Evolutionary conservation across 768 basidiomycete species (phyloP).

Genomic region (Mrakia frigida): DNA sequence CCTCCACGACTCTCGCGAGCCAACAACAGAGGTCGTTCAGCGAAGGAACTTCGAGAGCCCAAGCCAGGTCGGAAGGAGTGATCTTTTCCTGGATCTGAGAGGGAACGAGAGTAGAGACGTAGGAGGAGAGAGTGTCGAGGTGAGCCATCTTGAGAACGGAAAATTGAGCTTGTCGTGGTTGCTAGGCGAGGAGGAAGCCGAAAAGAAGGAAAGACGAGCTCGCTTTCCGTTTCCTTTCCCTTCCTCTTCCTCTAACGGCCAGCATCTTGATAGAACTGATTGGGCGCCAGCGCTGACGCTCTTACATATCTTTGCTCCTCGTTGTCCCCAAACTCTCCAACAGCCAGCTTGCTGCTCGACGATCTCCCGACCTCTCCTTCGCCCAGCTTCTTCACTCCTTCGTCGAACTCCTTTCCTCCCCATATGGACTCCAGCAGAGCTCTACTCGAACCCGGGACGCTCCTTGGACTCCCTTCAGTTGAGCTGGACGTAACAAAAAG

Average conservation of each 20-base stretch:
- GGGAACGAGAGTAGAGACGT: background rate
- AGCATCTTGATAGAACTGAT: too few species aligned
- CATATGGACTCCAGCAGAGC: too few species aligned
- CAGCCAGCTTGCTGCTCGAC: too few species aligned
- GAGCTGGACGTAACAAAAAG: too few species aligned
- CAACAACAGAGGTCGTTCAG: background rate
- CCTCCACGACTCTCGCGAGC: slow-evolving; percentile 5
- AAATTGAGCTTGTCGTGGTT: background rate
- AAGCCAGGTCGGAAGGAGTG: background rate
- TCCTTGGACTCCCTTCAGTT: too few species aligned
- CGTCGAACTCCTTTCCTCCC: too few species aligned
- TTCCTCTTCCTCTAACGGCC: background rate
- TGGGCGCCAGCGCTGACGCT: too few species aligned
- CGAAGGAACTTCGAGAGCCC: background rate
- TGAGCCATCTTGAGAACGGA: background rate
- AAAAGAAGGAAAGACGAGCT: background rate
- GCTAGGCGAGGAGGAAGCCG: background rate
- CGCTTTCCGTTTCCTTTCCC: background rate
- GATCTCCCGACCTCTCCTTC: too few species aligned
- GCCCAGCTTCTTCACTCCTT: too few species aligned
- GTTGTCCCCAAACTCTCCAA: too few species aligned
- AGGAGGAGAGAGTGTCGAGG: background rate
- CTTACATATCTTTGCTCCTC: too few species aligned
- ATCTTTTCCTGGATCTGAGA: background rate
- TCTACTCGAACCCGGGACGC: too few species aligned